These are phyloP conservation scores for Canariomyces notabilis DNA, from an alignment of 2,329 filamentous ascomycete species.

Conservation along the genomic window DNA sequence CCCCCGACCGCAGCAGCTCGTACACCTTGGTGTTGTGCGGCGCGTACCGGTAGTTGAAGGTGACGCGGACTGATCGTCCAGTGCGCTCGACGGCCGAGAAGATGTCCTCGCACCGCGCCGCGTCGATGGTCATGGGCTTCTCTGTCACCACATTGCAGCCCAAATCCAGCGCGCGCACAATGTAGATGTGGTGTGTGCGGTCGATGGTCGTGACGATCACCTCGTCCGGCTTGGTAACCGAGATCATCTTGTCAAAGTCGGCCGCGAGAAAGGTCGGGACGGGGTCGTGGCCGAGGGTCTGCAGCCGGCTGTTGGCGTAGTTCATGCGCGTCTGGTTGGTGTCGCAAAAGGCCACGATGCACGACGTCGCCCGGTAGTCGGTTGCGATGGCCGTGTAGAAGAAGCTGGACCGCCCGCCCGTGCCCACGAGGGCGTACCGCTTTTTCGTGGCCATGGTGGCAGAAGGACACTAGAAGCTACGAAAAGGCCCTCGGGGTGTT, in stretches of 20 bases:
- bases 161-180: slow-evolving; percentile 53
- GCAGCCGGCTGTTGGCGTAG: slow-evolving; percentile 48
- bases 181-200: slow-evolving; percentile 56
- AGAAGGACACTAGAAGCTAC: too few relatives aligned
- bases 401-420: slow-evolving; percentile 55
- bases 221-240: slow-evolving; percentile 52
- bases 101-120: slow-evolving; percentile 48
- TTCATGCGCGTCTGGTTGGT: slow-evolving; percentile 56
- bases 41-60: slow-evolving; percentile 61
- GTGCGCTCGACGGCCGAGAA: slow-evolving; percentile 50
- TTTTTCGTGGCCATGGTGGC: slow-evolving; percentile 28
- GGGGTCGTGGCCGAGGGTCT: slow-evolving; percentile 39
- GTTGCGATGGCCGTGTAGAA: slow-evolving; percentile 55
- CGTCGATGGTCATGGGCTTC: slow-evolving; percentile 62
- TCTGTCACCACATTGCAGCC: slow-evolving; percentile 59
- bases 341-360: slow-evolving; percentile 54
- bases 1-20: slow-evolving; percentile 48
- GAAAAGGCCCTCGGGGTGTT: neutral
- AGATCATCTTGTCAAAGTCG: slow-evolving; percentile 55
- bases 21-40: slow-evolving; percentile 60
- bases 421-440: slow-evolving; percentile 53
- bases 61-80: slow-evolving; percentile 47
- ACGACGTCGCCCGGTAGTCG: slow-evolving; percentile 46
- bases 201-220: slow-evolving; percentile 61
- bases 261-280: slow-evolving; percentile 51